Conservation (phyloP, 2,329 filamentous ascomycete species). For the Parastagonospora avenae region DNA sequence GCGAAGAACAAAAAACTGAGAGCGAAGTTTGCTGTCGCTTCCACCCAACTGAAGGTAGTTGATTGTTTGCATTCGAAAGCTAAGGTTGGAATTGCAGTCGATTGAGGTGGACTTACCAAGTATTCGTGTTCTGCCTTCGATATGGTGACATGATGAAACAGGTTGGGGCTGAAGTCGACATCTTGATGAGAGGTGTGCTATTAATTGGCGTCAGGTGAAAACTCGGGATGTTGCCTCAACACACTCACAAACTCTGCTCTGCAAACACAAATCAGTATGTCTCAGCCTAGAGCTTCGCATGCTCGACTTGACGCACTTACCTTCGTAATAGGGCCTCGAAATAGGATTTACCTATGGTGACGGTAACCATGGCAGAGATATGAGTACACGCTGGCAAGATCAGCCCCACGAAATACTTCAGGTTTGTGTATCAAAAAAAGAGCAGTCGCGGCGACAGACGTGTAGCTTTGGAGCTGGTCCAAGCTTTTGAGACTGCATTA, state of each 20-base stretch:
- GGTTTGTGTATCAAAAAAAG: conserved; percentile 4
- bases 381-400: conserved; percentile 9
- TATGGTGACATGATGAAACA: conserved; percentile 58
- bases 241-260: conserved; percentile 59
- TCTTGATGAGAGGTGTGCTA: conserved; percentile 51
- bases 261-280: conserved; percentile 27
- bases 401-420: conserved; percentile 9
- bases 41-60: background rate
- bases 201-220: conserved; percentile 4
- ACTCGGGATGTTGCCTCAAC: too few relatives aligned
- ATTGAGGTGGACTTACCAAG: conserved; percentile 54
- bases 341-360: conserved; percentile 65
- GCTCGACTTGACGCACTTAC: conserved; percentile 52
- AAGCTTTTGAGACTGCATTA: conserved; percentile 21
- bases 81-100: background rate
- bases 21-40: background rate
- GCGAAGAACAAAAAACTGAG: background rate
- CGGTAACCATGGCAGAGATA: conserved; percentile 46
- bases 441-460: conserved; percentile 11
- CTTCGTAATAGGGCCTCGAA: conserved; percentile 66
- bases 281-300: conserved; percentile 1
- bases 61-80: too few relatives aligned
- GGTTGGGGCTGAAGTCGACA: conserved; percentile 41
- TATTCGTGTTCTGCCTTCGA: conserved; percentile 65
- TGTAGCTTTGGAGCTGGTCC: conserved; percentile 28